Base-by-base conservation (phyloP, 352 stramenopile genomes). In the Globisporangium iwayamae region DNA sequence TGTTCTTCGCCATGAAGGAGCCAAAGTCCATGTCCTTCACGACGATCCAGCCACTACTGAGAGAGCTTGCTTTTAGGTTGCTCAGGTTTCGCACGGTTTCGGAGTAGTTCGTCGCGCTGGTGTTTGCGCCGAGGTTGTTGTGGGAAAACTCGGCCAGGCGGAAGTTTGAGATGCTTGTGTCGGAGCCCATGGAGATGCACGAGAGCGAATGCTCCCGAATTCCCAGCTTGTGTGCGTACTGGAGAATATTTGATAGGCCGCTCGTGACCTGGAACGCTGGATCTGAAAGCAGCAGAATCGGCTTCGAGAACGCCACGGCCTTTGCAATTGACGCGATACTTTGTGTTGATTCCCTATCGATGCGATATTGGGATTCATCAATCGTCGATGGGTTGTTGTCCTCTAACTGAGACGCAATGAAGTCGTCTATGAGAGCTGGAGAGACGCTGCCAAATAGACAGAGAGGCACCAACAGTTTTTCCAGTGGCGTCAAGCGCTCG, bases 391-490 rank as follows among this genome's bases (percentile, higher is more conserved):
- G 14, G 4, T 4, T 43, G 13, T 55, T 22, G 4, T 55, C 10
- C 6, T 72, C 74, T 4, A 82, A 39, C 34, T 76, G 55, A 10
- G 20, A 62, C 20, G n/a, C 30, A 34, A 78, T 72, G 32, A 78
- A 59, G 8, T 72, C 60, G 25, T 82, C 60, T 5, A 78, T 32
- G 8, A 69, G 47, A 2, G n/a, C 30, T 63, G 50, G 28, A 0
- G 72, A 64, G 20, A 80, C 22, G 2, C 14, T 68, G 7, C 61
- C 58, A 45, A 80, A 82, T 9, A 82, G 51, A 16, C 67, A 69
- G 6, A 74, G 11, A 46, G 79, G 70, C 14, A 82, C 32, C 48
- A 75, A 41, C 52, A 82, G 60, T 4, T 73, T 65, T 34, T 71
- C 70, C 34, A 82, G 60, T 8, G 69, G 48, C 14, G 60, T 55